Base-by-base conservation (phyloP, 164 flowering plant genomes). In the Macadamia integrifolia region DNA sequence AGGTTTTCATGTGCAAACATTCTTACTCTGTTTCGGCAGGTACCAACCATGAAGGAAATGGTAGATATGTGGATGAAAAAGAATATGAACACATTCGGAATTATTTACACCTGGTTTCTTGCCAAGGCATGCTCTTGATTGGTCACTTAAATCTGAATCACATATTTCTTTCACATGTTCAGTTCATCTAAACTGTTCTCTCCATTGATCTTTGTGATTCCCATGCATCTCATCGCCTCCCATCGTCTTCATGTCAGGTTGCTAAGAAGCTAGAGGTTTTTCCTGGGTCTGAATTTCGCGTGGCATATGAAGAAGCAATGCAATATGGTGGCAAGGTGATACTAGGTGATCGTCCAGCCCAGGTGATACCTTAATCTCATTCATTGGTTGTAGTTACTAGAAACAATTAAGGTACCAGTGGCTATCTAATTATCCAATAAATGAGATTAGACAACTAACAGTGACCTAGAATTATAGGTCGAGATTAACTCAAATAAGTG, bases 251-350 rank as follows among this genome's bases (percentile, higher is more conserved):
- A 63, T 18, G 49, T 35, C 65, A 92, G 98, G 88, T 92, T 82
- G 94, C 96, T 64, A 83, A 69, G 73, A 72, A 83, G 76, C 97
- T 92, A 53, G 96, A 92, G 79, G 98, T 92, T 67, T 77, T 89
- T 14, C 98, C 99, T 80, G 98, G 98, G 61, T 79, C 94, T 69
- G 98, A 95, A 81, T 95, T 95, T 73, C 99, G 93, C 58, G 89
- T 87, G 72, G 98, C 94, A 72, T 90, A 62, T 81, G 97, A 92
- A 80, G 99, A 89, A 86, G 98, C 98, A 65, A 79, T 69, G 81
- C 84, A 87, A 61, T 92, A 83, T 78, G 93, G 96, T 42, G 89
- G 96, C 31, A 88, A 83, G 86, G 97, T 95, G 58, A 81, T 95
- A 62, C 91, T 95, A 75, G 99, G 99, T 70, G 99, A 95, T 71